Evolutionary conservation across 2,329 filamentous ascomycete genomes (phyloP), one percentile per base, ranked within the genome.

Genomic region (Penicillium psychrosexuale): DNA sequence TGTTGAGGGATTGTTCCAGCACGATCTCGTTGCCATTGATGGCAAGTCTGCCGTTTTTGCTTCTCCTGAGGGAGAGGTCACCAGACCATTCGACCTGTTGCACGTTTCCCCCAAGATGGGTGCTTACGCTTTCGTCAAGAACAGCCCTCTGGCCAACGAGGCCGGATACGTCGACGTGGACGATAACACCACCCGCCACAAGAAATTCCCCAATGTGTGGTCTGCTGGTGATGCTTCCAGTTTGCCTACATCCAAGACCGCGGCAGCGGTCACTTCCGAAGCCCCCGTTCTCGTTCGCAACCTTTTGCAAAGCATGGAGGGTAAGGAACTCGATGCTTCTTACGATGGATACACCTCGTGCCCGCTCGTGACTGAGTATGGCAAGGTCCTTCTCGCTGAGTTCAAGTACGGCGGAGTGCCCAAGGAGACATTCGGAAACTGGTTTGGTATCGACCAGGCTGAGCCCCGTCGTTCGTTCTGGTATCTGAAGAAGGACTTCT

Each of bases 401-500:
- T 87, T 87, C 75, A 85, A 83, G 72, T 87, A 87, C 57, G 84
- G 81, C 2, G 82, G 81, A 8, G 77, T 76, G 59, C 83, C 84
- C 7, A 84, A 86, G 66, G 84, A 87, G 75, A 86, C 84, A 0
- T 87, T 87, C 58, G 76, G 72, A 5, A 69, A 75, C 3, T 72
- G 69, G 65, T 69, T 85, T 13, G 83, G 82, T 0, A 75, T 86
- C 7, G 82, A 86, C 61, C 84, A 87, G 68, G 77, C 68, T 0
- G 70, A 71, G 9, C 84, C 84, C 2, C 77, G 83, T 3, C 77
- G 79, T 3, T 73, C 79, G 0, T 87, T 87, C 64, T 87, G 84
- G 60, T 74, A 85, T 61, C 61, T 87, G 42, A 87, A 87, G 75
- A 86, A 84, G 72, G 80, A 86, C 64, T 87, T 87, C 63, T 87